A percentile compares a stretch with the other conserved stretches of the same genome.
Evolutionary conservation across 768 basidiomycete species (phyloP).

Genomic region (Pisolithus marmoratus): DNA sequence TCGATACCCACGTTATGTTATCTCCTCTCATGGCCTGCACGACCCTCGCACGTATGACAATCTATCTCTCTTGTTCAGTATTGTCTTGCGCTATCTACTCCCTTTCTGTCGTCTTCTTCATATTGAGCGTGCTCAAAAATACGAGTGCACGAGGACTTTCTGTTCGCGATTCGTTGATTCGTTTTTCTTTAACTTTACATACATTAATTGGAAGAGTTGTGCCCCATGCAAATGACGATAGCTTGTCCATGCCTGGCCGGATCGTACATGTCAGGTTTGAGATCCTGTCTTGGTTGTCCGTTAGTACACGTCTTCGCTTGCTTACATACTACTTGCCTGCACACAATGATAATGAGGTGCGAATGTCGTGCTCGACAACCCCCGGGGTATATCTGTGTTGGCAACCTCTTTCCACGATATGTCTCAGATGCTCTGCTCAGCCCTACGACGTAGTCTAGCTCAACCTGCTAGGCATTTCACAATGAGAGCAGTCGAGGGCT

Average conservation of each 20-base stretch:
- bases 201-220: conserved; percentile 17
- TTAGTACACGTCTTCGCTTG: background rate
- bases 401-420: too few relatives aligned
- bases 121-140: background rate
- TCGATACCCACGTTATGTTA: conserved; percentile 32
- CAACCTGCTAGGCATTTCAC: conserved; percentile 23
- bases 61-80: conserved; percentile 20
- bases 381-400: background rate
- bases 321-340: background rate
- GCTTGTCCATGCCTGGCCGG: too few relatives aligned
- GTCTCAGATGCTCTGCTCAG: conserved; percentile 18
- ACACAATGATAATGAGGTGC: background rate
- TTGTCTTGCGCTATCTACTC: conserved; percentile 23
- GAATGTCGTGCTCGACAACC: conserved; percentile 16
- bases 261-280: too few relatives aligned
- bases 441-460: conserved; percentile 27
- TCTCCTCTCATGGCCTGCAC: conserved; percentile 30
- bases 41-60: conserved; percentile 32
- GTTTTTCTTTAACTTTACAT: background rate
- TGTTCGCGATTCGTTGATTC: conserved; percentile 1
- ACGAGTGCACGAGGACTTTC: background rate
- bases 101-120: background rate
- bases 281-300: background rate
- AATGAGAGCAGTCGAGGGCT: conserved; percentile 62
- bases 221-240: background rate